A percentile compares a stretch with the other conserved stretches of the same genome.
These are phyloP conservation scores for Mucor racemosus DNA, from an alignment of 371 early-diverging fungal genomes.

Conservation along the genomic window DNA sequence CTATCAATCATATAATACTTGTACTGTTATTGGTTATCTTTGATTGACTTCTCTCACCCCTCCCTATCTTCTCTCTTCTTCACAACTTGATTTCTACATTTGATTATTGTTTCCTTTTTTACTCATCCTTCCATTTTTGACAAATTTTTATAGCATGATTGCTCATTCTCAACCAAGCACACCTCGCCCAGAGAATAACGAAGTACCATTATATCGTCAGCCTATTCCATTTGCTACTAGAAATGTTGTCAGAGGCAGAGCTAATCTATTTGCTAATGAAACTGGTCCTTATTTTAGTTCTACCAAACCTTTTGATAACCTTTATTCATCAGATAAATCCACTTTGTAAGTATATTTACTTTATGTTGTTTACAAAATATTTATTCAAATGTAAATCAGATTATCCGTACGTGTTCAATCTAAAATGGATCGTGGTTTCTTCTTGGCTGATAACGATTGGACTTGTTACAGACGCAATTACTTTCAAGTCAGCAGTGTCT, in stretches of 20 bases:
- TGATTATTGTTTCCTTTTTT: not conserved
- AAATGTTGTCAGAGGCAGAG: constrained; percentile 19
- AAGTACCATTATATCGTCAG: constrained; percentile 12
- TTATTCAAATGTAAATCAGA: constrained; percentile 15
- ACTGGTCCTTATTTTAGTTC: constrained; percentile 31
- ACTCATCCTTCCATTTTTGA: not conserved
- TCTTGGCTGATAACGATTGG: constrained; percentile 77
- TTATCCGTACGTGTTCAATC: constrained; percentile 53
- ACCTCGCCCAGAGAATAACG: constrained; percentile 28
- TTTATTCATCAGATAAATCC: constrained; percentile 56
- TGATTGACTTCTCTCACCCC: not conserved
- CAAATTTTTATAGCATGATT: constrained; percentile 20
- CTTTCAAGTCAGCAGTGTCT: constrained; percentile 79
- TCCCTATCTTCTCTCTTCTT: not conserved
- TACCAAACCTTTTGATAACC: constrained; percentile 55
- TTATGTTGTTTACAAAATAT: not conserved
- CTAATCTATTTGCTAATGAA: constrained; percentile 27
- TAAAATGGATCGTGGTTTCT: constrained; percentile 77
- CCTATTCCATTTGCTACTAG: constrained; percentile 19
- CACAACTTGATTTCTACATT: not conserved
- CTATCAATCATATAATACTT: constrained; percentile 3
- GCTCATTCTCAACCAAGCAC: constrained; percentile 37
- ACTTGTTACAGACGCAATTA: constrained; percentile 91
- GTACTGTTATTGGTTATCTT: not conserved
- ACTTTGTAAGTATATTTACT: constrained; percentile 38